Evolutionary conservation across 495 filamentous ascomycete genomes (phyloP).

Genomic region (Neurospora sp.): DNA sequence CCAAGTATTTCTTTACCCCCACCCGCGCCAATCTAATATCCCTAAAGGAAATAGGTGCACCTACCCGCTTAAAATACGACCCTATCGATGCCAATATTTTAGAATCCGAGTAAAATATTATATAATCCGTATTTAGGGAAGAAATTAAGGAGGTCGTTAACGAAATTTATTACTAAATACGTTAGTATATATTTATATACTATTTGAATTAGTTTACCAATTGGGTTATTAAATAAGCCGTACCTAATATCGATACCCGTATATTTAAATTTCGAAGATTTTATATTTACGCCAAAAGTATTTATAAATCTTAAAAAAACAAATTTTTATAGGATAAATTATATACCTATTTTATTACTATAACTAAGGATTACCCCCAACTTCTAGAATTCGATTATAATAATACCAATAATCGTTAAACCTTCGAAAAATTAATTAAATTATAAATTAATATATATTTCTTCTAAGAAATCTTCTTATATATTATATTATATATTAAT

Average conservation of each 20-base stretch:
- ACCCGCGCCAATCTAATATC: too few species aligned
- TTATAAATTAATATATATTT: neutral
- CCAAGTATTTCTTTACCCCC: too few species aligned
- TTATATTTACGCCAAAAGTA: neutral
- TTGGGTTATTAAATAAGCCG: neutral
- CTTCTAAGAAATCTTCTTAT: neutral
- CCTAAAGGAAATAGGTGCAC: too few species aligned
- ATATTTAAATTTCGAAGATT: neutral
- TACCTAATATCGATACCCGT: neutral
- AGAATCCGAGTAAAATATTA: neutral
- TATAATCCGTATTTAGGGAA: neutral
- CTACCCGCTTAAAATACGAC: too few species aligned
- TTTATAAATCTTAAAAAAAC: neutral
- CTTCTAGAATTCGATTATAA: neutral
- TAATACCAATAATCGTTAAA: neutral
- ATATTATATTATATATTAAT: neutral
- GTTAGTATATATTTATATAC: neutral
- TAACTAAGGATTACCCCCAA: neutral
- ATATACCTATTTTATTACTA: neutral
- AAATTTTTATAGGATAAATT: neutral
- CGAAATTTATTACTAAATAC: neutral
- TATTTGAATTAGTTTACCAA: neutral
- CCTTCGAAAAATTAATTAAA: too few species aligned
- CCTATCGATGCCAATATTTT: too few species aligned
- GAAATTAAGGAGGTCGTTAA: neutral